Base-by-base conservation (phyloP, 192 early-diverging fungal species). In the Geosiphon pyriformis region DNA sequence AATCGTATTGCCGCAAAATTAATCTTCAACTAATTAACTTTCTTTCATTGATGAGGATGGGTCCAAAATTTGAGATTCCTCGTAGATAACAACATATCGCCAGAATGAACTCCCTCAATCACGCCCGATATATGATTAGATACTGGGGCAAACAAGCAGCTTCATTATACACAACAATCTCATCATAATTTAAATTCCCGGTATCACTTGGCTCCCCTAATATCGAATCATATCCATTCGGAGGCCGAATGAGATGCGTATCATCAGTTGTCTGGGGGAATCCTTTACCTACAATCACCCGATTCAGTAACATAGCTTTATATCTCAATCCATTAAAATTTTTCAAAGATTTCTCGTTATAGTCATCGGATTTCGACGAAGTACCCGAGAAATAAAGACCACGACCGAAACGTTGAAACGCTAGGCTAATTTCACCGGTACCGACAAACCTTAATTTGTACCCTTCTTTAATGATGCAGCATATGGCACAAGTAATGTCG, bases 291-390 rank as follows among this genome's bases (percentile, higher is more conserved):
- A 70, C 69, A 0, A 70, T 29, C 11, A 70, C 33, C 42, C 65
- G 65, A 65, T 64, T 64, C 25, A 70, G 34, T 47, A 70, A 42
- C 60, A 70, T 65, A 15, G 59, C 55, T 54, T 70, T 70, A 55
- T 70, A 70, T 33, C 30, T 56, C 25, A 18, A 20, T 27, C 69
- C 69, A 2, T 46, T 12, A 63, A 55, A 65, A 32, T 6, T 33
- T 57, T 42, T 31, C 31, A 65, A 51, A 22, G 61, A 61, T 4
- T 32, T 48, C 26, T 57, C 62, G 25, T 64, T 56, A 42, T 70
- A 70, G 63, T 64, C 69, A 65, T 70, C 69, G 20, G 69, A 70
- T 46, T 70, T 70, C 20, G 69, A 70, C 50, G 69, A 70, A 20
- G 69, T 70, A 18, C 61, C 60, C 25, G 69, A 70, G 51, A 70